phyloP scores from a whole-genome alignment of 768 basidiomycete genomes.

The Clavulina sp. region DNA sequence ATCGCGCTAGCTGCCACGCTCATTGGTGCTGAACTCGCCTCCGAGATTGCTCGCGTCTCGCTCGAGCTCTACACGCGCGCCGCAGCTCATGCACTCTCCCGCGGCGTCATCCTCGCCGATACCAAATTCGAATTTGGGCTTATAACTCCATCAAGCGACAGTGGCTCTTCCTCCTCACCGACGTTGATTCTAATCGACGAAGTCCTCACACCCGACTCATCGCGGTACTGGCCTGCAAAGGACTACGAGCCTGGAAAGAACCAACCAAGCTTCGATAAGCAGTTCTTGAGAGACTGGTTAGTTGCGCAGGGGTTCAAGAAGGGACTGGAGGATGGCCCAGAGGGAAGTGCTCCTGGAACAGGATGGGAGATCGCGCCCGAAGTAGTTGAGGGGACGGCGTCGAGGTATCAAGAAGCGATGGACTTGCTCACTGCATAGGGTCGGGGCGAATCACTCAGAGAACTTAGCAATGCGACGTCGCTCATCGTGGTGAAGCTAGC shows the following conservation, averaged over 20 bases:
- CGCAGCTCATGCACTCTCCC: conserved; percentile 47
- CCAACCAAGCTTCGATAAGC: conserved; percentile 93
- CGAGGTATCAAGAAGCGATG: conserved; percentile 66
- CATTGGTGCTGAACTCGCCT: conserved; percentile 47
- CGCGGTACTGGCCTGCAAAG: conserved; percentile 81
- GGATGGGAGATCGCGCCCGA: conserved; percentile 66
- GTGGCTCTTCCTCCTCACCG: conserved; percentile 2
- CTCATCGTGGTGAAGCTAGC: too few relatives aligned
- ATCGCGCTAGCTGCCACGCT: conserved; percentile 36
- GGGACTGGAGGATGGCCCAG: conserved; percentile 58
- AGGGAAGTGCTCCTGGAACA: conserved; percentile 43
- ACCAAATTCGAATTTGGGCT: conserved; percentile 99
- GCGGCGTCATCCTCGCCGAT: conserved; percentile 87
- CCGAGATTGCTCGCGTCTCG: conserved; percentile 39
- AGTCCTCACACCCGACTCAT: conserved; percentile 92
- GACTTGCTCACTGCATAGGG: too few relatives aligned
- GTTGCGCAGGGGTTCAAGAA: conserved; percentile 53
- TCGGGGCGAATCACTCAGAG: too few relatives aligned
- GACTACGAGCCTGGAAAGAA: conserved; percentile 53
- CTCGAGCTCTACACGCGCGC: conserved; percentile 57
- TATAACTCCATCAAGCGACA: conserved; percentile 26
- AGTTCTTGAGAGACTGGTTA: conserved; percentile 86
- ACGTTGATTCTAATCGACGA: conserved; percentile 81
- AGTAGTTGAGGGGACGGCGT: conserved; percentile 59
- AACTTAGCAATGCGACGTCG: too few relatives aligned